phyloP scores from a whole-genome alignment of 257 asterid species.

The Penstemon eatonii region DNA sequence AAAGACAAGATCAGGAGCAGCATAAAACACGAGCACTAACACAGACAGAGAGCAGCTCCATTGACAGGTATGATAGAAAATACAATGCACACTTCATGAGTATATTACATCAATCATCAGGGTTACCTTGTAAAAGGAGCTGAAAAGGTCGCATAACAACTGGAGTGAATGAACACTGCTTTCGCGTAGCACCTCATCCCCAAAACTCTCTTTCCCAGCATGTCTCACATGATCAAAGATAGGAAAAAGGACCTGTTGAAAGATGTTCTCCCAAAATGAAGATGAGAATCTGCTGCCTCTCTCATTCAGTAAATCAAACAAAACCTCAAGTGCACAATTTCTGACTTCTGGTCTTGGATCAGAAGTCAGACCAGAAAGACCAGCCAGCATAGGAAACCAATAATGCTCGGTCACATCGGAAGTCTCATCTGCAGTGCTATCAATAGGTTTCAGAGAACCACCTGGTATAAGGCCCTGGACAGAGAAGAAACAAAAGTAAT shows the following conservation, averaged over 20 bases:
- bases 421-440: slow-evolving; percentile 52
- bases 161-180: slow-evolving; percentile 93
- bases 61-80: no score
- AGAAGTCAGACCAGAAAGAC: slow-evolving; percentile 95
- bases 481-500: slow-evolving; percentile 33
- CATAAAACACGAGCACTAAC: no score
- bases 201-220: slow-evolving; percentile 75
- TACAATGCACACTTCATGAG: background rate
- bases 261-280: slow-evolving; percentile 93
- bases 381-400: slow-evolving; percentile 99
- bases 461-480: slow-evolving; percentile 93
- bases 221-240: slow-evolving; percentile 93
- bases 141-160: slow-evolving; percentile 92
- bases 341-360: slow-evolving; percentile 96
- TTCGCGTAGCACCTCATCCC: slow-evolving; percentile 81
- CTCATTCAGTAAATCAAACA: slow-evolving; percentile 95
- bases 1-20: no score
- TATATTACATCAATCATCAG: slow-evolving; percentile 23
- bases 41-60: no score
- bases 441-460: slow-evolving; percentile 88
- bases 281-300: slow-evolving; percentile 97
- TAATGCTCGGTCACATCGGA: slow-evolving; percentile 94
- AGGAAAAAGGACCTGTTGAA: slow-evolving; percentile 88
- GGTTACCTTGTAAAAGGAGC: slow-evolving; percentile 92
- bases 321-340: slow-evolving; percentile 96